Evolutionary conservation across 768 basidiomycete species (phyloP).

Genomic region (Hysterangium stoloniferum): DNA sequence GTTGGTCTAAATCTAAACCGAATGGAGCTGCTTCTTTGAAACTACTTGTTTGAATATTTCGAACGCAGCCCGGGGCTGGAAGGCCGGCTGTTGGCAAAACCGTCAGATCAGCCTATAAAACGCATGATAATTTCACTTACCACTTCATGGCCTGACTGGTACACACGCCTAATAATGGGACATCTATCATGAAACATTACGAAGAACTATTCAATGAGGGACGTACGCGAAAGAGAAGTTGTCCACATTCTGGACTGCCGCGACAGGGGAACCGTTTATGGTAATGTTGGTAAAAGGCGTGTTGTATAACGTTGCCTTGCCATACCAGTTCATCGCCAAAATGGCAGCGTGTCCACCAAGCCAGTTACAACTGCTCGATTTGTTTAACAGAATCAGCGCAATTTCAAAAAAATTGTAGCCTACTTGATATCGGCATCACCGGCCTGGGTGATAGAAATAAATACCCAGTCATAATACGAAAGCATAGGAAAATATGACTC

Average conservation of each 20-base stretch:
- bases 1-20: too few relatives aligned
- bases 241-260: conserved; percentile 55
- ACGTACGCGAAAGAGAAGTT: conserved; percentile 63
- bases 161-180: conserved; percentile 38
- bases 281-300: conserved; percentile 46
- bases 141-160: conserved; percentile 53
- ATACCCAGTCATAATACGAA: background rate
- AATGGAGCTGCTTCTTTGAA: conserved; percentile 44
- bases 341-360: conserved; percentile 32
- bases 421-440: conserved; percentile 13
- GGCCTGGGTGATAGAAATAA: conserved; percentile 3
- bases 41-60: conserved; percentile 54
- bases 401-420: background rate
- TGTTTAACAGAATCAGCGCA: background rate
- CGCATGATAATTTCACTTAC: conserved; percentile 29
- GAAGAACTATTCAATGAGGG: too few relatives aligned
- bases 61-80: conserved; percentile 49
- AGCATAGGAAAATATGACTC: conserved; percentile 21
- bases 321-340: conserved; percentile 19
- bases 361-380: conserved; percentile 16
- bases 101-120: background rate
- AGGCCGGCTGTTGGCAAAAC: conserved; percentile 40
- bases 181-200: background rate
- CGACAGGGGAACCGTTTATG: conserved; percentile 42
- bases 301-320: conserved; percentile 10